Conservation (phyloP, 768 basidiomycete genomes). For the Leccinum boreale region DNA sequence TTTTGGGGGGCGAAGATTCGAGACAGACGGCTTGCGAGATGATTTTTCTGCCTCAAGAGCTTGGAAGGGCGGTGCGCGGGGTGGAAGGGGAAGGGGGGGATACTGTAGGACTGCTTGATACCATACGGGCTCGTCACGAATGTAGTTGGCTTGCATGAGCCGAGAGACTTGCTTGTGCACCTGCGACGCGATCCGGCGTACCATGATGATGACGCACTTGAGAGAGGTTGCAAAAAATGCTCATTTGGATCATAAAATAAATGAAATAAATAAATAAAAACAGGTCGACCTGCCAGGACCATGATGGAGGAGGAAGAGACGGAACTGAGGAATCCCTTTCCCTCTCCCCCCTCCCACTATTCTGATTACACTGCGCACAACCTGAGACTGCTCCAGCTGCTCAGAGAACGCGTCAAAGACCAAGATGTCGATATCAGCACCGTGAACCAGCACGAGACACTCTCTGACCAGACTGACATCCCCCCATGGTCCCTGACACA, state of each 20-base stretch:
- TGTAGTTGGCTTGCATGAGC: conserved; percentile 62
- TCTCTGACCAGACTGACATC: conserved; percentile 68
- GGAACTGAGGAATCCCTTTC: conserved; percentile 83
- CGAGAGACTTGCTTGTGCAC: conserved; percentile 87
- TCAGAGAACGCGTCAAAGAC: conserved; percentile 51
- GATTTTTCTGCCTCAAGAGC: conserved; percentile 43
- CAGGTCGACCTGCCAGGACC: background rate
- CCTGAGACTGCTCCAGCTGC: conserved; percentile 59
- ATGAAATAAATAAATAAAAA: background rate
- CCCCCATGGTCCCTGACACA: conserved; percentile 75
- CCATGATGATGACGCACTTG: conserved; percentile 42
- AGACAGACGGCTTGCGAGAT: conserved; percentile 23
- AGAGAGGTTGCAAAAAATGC: background rate
- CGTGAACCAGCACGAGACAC: conserved; percentile 55
- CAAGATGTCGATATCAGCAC: conserved; percentile 33
- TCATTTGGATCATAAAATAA: background rate
- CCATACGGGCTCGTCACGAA: conserved; percentile 74
- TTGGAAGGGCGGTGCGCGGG: conserved; percentile 57
- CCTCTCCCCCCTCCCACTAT: conserved; percentile 85
- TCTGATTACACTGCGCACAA: conserved; percentile 73
- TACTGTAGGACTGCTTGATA: conserved; percentile 80
- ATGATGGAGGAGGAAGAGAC: conserved; percentile 59
- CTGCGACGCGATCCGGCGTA: conserved; percentile 77
- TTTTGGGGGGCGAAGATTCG: conserved; percentile 35
- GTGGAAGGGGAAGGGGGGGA: conserved; percentile 84